Percentiles rank a stretch among this genome's conserved stretches.
Conservation (phyloP, 352 stramenopile genomes). For the Pythium sukuiense region DNA sequence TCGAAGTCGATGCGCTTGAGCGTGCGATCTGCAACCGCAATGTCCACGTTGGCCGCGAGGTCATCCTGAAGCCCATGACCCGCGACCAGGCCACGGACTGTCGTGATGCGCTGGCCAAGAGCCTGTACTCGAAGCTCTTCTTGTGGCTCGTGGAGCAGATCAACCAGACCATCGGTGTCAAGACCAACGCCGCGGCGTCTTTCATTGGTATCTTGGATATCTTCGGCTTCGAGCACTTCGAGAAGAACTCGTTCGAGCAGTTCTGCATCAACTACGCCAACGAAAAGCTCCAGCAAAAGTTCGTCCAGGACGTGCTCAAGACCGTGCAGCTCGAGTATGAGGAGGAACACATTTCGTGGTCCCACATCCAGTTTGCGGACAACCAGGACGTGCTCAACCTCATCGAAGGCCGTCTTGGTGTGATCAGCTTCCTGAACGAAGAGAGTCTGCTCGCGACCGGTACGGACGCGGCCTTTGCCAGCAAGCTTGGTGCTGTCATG, state of each 20-base stretch:
- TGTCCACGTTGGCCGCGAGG: constrained; percentile 62
- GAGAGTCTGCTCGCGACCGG: constrained; percentile 86
- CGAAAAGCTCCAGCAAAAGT: constrained; percentile 91
- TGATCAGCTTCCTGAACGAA: constrained; percentile 90
- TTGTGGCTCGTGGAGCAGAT: constrained; percentile 93
- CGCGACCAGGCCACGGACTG: constrained; percentile 90
- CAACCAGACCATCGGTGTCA: constrained; percentile 65
- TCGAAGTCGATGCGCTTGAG: constrained; percentile 51
- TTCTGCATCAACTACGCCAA: constrained; percentile 94
- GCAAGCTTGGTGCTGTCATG: constrained; percentile 75
- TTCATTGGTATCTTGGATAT: constrained; percentile 92
- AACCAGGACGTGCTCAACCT: constrained; percentile 88
- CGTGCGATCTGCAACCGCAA: constrained; percentile 71
- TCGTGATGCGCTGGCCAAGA: constrained; percentile 93
- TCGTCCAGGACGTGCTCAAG: constrained; percentile 90
- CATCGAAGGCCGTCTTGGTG: constrained; percentile 83
- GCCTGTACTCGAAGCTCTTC: constrained; percentile 96
- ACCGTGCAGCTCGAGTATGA: constrained; percentile 89
- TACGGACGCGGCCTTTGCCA: constrained; percentile 81
- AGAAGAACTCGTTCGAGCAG: constrained; percentile 93
- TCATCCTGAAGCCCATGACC: constrained; percentile 66
- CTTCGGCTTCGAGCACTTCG: constrained; percentile 94
- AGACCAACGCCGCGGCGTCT: constrained; percentile 56
- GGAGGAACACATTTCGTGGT: constrained; percentile 91
- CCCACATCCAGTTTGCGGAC: constrained; percentile 91